Conservation (phyloP, 2,329 filamentous ascomycete species). For the Neoarthrinium moseri region DNA sequence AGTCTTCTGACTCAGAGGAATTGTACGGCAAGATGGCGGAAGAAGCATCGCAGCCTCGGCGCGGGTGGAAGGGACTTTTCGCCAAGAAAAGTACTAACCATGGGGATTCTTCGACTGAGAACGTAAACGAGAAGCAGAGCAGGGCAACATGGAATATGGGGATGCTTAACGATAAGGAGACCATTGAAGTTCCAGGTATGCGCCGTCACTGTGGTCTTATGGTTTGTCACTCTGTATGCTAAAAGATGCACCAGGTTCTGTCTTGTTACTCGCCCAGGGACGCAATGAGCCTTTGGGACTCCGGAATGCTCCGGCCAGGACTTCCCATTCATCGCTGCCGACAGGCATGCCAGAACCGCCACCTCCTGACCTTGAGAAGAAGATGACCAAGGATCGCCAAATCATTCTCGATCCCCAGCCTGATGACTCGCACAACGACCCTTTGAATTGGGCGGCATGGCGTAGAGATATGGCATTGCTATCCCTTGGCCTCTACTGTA, state of each 20-base stretch:
- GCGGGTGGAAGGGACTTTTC: slow-evolving; percentile 18
- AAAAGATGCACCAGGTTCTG: slow-evolving; percentile 45
- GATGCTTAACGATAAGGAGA: slow-evolving; percentile 78
- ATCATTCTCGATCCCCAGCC: slow-evolving; percentile 92
- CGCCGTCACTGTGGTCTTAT: too few relatives aligned
- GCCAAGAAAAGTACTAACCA: slow-evolving; percentile 9
- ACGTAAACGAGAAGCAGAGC: slow-evolving; percentile 13
- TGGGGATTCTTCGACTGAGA: slow-evolving; percentile 8
- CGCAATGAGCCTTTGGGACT: slow-evolving; percentile 60
- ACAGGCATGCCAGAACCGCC: slow-evolving; percentile 38
- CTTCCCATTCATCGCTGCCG: slow-evolving; percentile 57
- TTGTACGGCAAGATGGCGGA: slow-evolving; percentile 20
- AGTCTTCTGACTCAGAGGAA: too few relatives aligned
- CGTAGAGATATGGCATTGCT: slow-evolving; percentile 76
- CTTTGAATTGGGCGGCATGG: slow-evolving; percentile 86
- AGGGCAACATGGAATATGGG: slow-evolving; percentile 60
- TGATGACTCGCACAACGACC: slow-evolving; percentile 86
- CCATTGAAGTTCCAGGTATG: slow-evolving; percentile 85
- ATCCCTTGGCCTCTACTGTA: slow-evolving; percentile 86
- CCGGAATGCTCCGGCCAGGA: slow-evolving; percentile 54
- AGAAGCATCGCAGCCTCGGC: slow-evolving; percentile 11
- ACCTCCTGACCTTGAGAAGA: slow-evolving; percentile 44
- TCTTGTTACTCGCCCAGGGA: slow-evolving; percentile 53
- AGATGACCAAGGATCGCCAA: slow-evolving; percentile 76
- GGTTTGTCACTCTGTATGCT: too few relatives aligned